These are phyloP conservation scores for Gracilariopsis chorda DNA, from an alignment of 23 red algal genomes.

Conservation along the genomic window DNA sequence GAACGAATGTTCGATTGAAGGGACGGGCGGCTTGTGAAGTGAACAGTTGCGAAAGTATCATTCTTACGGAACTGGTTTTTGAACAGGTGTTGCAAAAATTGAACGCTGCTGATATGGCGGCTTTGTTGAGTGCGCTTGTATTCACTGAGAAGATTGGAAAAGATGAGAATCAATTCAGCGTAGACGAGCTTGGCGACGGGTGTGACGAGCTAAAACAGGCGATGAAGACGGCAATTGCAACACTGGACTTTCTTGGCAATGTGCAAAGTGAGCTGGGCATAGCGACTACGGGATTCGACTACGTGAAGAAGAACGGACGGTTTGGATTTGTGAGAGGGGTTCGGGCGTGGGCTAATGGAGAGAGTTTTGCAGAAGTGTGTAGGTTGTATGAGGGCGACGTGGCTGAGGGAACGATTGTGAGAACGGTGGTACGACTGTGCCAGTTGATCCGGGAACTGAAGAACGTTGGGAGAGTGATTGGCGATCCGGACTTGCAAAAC, in stretches of 20 bases:
- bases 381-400: constrained; percentile 40
- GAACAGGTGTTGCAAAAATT: constrained; percentile 84
- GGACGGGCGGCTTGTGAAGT: constrained; percentile 98
- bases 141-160: constrained; percentile 73
- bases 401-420: constrained; percentile 91
- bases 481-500: constrained; percentile 62
- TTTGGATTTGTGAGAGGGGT: constrained; percentile 70
- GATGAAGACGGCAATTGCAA: neutral
- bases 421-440: constrained; percentile 77
- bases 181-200: constrained; percentile 22
- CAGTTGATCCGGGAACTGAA: constrained; percentile 85
- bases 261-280: constrained; percentile 90
- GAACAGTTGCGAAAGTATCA: constrained; percentile 89
- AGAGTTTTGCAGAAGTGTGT: constrained; percentile 82
- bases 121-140: constrained; percentile 79
- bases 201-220: constrained; percentile 46
- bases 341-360: constrained; percentile 81
- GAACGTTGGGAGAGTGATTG: constrained; percentile 91
- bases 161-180: constrained; percentile 21
- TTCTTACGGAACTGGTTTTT: constrained; percentile 83
- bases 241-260: constrained; percentile 57
- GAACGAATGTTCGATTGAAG: constrained; percentile 82
- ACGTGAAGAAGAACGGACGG: constrained; percentile 43
- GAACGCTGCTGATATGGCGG: constrained; percentile 63
- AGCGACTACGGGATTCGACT: constrained; percentile 74